Base-by-base conservation (phyloP, 129 eudicot genomes). In the Pseudognaphalium luteoalbum region DNA sequence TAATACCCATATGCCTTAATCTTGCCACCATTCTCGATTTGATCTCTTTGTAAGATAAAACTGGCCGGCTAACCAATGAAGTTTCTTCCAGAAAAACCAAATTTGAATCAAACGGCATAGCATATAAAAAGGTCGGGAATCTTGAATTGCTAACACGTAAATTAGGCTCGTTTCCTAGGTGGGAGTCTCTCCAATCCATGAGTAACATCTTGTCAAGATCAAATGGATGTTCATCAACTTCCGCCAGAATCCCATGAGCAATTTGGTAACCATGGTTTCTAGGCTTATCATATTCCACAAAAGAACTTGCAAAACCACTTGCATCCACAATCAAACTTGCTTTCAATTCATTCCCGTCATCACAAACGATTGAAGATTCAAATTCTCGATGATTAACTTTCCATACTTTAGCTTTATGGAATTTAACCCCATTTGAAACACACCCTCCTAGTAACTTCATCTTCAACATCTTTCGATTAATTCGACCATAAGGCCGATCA, bases 181-280 rank as follows among this genome's bases (percentile, higher is more conserved):
- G 97, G 2, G 97, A 85, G 76, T 91, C 91, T 75, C 92, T 88
- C 94, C 94, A 91, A 80, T 91, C 97, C 97, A 91, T 91, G 14
- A 91, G 87, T 57, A 91, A 70, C 90, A 91, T 91, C 65, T 87
- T 91, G 65, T 91, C 97, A 54, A 91, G 76, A 73, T 91, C 97
- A 85, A 86, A 91, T 2, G 97, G 97, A 66, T 91, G 97, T 17
- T 62, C 47, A 34, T 91, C 90, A 21, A 91, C 97, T 78, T 88
- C 86, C 15, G 95, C 97, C 60, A 91, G 69, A 35, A 91, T 85
- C 6, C 97, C 97, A 83, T 91, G 97, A 74, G 97, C 97, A 74
- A 91, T 78, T 62, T 91, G 97, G 75, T 82, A 91, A 11, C 97
- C 97, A 80, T 81, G 87, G 78, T 87, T 91, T 73, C 97, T 88